Conservation (phyloP, 345 rosid genomes). For the Lepidium sativum region DNA sequence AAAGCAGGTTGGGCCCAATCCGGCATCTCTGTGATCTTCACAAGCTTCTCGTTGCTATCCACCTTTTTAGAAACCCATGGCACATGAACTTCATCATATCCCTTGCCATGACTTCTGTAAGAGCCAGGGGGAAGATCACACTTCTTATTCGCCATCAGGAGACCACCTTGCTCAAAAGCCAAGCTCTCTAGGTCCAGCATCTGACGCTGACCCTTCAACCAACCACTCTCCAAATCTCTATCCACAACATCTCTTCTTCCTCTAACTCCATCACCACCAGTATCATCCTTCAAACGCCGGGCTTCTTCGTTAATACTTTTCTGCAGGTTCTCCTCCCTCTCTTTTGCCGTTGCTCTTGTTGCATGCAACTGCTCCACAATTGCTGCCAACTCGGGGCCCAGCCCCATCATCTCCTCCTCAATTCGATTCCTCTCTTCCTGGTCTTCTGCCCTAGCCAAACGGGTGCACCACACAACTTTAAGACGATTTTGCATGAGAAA, state of each 20-base stretch:
- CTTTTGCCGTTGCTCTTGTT: constrained; percentile 89
- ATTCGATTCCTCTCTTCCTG: constrained; percentile 69
- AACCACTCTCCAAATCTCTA: constrained; percentile 63
- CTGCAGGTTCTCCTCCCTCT: constrained; percentile 85
- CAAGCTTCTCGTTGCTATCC: constrained; percentile 57
- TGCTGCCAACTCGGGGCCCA: constrained; percentile 63
- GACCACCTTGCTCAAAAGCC: constrained; percentile 86
- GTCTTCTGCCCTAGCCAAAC: constrained; percentile 89
- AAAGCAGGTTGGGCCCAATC: constrained; percentile 96
- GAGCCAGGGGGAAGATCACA: constrained; percentile 83
- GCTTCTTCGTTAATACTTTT: constrained; percentile 97
- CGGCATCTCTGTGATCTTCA: constrained; percentile 77
- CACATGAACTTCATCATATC: constrained; percentile 93
- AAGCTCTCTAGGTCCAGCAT: constrained; percentile 72
- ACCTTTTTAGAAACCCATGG: constrained; percentile 66
- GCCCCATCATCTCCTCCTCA: constrained; percentile 71
- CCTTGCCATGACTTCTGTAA: constrained; percentile 52
- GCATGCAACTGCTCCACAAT: constrained; percentile 92
- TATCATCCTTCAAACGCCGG: constrained; percentile 75
- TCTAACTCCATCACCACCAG: constrained; percentile 52
- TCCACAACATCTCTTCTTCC: constrained; percentile 54
- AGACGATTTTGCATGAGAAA: constrained; percentile 57
- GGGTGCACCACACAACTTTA: constrained; percentile 92
- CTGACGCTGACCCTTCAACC: constrained; percentile 83
- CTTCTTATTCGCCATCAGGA: constrained; percentile 78